Base-by-base conservation (phyloP, 1,284 basidiomycete genomes). In the Blastosporella zonata region DNA sequence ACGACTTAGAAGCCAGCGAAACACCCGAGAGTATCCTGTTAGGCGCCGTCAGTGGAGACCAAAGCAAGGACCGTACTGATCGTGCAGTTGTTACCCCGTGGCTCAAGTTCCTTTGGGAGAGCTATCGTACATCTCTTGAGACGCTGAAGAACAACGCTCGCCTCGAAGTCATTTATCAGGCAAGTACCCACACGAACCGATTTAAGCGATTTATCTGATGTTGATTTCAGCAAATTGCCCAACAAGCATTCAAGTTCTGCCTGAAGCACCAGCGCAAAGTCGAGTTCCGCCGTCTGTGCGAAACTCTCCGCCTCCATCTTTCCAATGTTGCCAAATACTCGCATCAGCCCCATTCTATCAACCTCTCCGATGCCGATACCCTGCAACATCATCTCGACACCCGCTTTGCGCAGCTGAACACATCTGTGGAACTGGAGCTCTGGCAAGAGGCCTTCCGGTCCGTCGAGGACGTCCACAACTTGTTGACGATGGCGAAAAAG, bases 381-480 rank as follows among this genome's bases (percentile, higher is more conserved):
- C 87, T 99, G 38, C 91, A 97, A 65, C 93, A 93, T 60, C 93
- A 98, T 71, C 87, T 99, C 53, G 97, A 99, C 68, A 98, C 94
- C 15, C 93, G 97, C 52, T 98, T 99, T 67, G 90, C 93, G 28
- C 96, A 99, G 74, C 85, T 99, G 56, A 94, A 96, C 66, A 90
- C 93, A n/a, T 95, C 95, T 6, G 95, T 98, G 55, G 93, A 98
- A 69, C 87, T 99, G 55, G 97, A 99, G 72, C 81, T 99, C 41
- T 99, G 96, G 97, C 96, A 98, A 67, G 96, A 99, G 68, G 96
- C 94, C 3, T 99, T 98, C 82, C 90, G 97, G 53, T 94, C 93
- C 38, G 93, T 98, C 53, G 96, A 99, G 68, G 97, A 99, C 67
- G 92, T 99, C 35, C 96, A 99, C 74, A 95, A 94, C 62, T 80